Percentiles rank a stretch among this genome's conserved stretches.
These are phyloP conservation scores for Didymella segeticola DNA, from an alignment of 2,329 filamentous ascomycete species.

Conservation along the genomic window DNA sequence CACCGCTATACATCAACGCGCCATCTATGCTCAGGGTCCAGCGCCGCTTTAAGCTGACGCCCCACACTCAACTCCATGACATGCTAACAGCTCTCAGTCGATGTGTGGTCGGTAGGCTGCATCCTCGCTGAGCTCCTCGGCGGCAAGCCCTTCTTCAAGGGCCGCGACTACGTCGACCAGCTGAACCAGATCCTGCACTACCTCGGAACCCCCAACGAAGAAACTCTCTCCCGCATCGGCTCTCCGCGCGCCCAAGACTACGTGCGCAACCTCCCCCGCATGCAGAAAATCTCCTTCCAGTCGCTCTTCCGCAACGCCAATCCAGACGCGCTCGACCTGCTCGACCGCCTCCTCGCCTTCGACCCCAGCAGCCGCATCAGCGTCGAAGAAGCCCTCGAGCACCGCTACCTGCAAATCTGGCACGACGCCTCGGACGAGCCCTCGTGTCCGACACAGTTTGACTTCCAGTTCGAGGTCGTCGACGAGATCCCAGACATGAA, in stretches of 20 bases:
- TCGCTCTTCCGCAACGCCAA: conserved; percentile 92
- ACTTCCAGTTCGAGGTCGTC: conserved; percentile 98
- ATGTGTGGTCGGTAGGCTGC: conserved; percentile 98
- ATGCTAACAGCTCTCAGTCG: conserved; percentile 66
- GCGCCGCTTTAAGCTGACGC: conserved; percentile 2
- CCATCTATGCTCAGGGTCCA: conserved; percentile 3
- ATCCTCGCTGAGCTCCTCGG: conserved; percentile 96
- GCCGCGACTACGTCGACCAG: conserved; percentile 98
- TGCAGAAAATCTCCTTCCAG: conserved; percentile 91
- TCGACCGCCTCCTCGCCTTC: conserved; percentile 97
- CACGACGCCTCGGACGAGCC: conserved; percentile 97
- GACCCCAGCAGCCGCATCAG: conserved; percentile 92
- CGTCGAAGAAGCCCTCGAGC: conserved; percentile 93
- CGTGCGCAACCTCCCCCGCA: conserved; percentile 92
- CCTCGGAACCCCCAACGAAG: conserved; percentile 94
- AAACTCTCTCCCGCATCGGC: conserved; percentile 90
- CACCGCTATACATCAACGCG: not conserved
- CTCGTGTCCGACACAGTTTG: conserved; percentile 89
- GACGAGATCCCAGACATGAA: conserved; percentile 96
- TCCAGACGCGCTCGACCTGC: conserved; percentile 90
- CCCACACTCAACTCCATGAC: conserved; percentile 9
- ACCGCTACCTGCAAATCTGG: conserved; percentile 97
- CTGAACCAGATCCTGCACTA: conserved; percentile 99
- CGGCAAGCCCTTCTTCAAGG: conserved; percentile 98
- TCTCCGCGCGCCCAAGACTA: conserved; percentile 97